These are phyloP conservation scores for Penicillium sp. DNA, from an alignment of 2,329 filamentous ascomycete species.

Conservation along the genomic window DNA sequence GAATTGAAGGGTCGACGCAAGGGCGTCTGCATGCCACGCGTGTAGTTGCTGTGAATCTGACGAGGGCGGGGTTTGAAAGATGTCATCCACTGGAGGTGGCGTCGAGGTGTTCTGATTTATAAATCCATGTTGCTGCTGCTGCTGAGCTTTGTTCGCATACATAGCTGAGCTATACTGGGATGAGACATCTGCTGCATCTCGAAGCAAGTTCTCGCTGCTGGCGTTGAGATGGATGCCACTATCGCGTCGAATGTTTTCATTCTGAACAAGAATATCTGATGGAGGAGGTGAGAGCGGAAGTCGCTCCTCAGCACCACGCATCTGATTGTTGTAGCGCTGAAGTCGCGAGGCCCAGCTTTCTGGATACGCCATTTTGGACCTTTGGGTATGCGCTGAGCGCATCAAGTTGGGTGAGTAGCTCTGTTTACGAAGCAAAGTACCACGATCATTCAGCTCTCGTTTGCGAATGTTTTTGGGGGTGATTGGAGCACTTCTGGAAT, in stretches of 20 bases:
- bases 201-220: conserved; percentile 17
- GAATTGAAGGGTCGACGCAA: conserved; percentile 35
- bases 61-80: conserved; percentile 37
- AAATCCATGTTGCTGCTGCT: conserved; percentile 28
- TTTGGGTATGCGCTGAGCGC: conserved; percentile 48
- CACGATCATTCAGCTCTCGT: conserved; percentile 40
- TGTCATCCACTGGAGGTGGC: conserved; percentile 35
- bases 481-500: conserved; percentile 32
- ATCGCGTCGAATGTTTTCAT: conserved; percentile 33
- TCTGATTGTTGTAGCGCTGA: conserved; percentile 46
- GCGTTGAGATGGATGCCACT: conserved; percentile 23
- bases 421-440: conserved; percentile 37
- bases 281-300: conserved; percentile 44
- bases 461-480: conserved; percentile 38
- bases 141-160: conserved; percentile 30
- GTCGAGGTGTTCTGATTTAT: conserved; percentile 30
- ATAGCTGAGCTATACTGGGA: conserved; percentile 30
- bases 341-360: conserved; percentile 52
- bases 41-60: conserved; percentile 36
- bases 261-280: conserved; percentile 40
- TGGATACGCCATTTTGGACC: conserved; percentile 40
- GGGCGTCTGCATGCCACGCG: conserved; percentile 39
- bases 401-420: conserved; percentile 52
- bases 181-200: conserved; percentile 34
- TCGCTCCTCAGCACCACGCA: conserved; percentile 43